These are phyloP conservation scores for Oryza glumipatula DNA, from an alignment of 176 grass and related monocot species.

Conservation along the genomic window DNA sequence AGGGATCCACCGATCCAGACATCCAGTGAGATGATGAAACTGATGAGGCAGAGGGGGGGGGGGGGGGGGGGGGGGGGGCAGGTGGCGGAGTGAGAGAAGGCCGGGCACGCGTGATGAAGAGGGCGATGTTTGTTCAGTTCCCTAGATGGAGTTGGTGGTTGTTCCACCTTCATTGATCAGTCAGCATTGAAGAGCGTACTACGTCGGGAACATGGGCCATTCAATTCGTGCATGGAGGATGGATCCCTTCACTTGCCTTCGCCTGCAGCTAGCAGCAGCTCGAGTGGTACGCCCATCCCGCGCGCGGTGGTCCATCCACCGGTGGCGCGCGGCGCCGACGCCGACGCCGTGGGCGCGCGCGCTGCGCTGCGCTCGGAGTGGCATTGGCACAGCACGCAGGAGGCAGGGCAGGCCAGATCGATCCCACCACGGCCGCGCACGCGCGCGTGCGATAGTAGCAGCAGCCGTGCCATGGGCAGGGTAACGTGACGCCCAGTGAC, in stretches of 20 bases:
- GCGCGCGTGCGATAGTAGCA: background rate
- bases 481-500: background rate
- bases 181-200: slow-evolving; percentile 28
- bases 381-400: no score
- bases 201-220: slow-evolving; percentile 16
- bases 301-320: no score
- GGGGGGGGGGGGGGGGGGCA: no score
- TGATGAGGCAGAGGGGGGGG: no score
- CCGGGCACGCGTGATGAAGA: background rate
- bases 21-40: no score
- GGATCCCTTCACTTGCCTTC: background rate
- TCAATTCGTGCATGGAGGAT: background rate
- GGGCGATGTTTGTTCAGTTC: background rate
- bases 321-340: no score
- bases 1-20: background rate
- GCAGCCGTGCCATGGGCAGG: no score
- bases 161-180: background rate
- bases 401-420: no score
- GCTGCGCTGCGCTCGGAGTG: no score
- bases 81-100: background rate
- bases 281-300: no score
- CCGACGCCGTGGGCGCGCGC: no score
- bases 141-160: slow-evolving; percentile 6
- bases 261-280: background rate
- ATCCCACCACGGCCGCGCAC: no score